Conservation (phyloP, 2,329 filamentous ascomycete species). For the Diaporthe eres region DNA sequence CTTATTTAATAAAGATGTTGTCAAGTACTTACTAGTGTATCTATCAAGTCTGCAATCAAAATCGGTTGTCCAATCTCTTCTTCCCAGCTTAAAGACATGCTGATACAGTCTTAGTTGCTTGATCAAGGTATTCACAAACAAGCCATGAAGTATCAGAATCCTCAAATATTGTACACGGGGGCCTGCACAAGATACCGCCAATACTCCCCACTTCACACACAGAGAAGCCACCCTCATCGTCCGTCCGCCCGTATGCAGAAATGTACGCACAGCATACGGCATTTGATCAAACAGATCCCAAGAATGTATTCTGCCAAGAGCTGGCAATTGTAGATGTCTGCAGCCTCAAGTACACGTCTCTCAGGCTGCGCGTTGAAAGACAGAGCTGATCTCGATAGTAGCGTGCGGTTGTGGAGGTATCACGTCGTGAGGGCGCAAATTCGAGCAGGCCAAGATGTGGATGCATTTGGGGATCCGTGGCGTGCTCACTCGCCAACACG, state of each 20-base stretch:
- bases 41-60: background rate
- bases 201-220: background rate
- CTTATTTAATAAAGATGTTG: background rate
- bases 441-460: conserved; percentile 1
- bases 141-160: background rate
- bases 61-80: background rate
- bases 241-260: background rate
- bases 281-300: background rate
- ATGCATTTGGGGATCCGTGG: conserved; percentile 19
- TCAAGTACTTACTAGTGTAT: background rate
- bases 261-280: background rate
- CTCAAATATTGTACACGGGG: background rate
- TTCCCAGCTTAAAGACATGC: background rate
- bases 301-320: background rate
- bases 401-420: background rate
- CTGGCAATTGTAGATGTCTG: background rate
- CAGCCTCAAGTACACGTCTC: background rate
- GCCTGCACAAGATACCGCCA: background rate
- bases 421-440: background rate
- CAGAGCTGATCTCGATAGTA: background rate
- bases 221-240: background rate
- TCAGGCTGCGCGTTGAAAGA: background rate
- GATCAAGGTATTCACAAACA: background rate
- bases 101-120: background rate
- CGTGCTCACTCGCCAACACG: background rate